A percentile compares a stretch with the other conserved stretches of the same genome.
Evolutionary conservation across 2,329 filamentous ascomycete genomes (phyloP).

Genomic region (Neonectria neomacrospora): DNA sequence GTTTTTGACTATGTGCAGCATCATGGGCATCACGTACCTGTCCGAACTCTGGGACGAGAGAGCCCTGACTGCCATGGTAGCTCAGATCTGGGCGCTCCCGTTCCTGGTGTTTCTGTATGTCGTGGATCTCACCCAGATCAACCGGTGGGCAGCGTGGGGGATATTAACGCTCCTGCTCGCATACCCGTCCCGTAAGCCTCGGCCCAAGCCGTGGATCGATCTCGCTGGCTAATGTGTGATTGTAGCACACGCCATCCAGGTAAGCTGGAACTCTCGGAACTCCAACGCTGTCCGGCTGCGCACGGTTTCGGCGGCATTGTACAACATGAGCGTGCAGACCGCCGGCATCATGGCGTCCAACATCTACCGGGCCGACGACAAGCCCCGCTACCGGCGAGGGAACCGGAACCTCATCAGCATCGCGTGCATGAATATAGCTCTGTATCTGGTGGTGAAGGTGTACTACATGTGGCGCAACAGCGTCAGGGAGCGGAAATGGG

Average conservation of each 20-base stretch:
- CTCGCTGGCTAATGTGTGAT: conserved; percentile 4
- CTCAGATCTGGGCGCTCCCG: conserved; percentile 50
- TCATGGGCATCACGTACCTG: conserved; percentile 44
- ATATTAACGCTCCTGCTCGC: conserved; percentile 47
- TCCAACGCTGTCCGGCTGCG: conserved; percentile 70
- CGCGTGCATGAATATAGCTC: conserved; percentile 37
- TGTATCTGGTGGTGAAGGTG: conserved; percentile 55
- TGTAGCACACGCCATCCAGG: conserved; percentile 58
- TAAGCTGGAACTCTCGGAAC: conserved; percentile 64
- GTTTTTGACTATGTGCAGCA: conserved; percentile 26
- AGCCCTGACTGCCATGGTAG: conserved; percentile 45
- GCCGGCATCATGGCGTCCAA: conserved; percentile 58
- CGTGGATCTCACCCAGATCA: conserved; percentile 43
- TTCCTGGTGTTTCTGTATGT: conserved; percentile 47
- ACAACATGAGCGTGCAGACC: conserved; percentile 57
- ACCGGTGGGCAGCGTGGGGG: conserved; percentile 47
- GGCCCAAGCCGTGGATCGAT: background rate
- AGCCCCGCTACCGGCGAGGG: conserved; percentile 55
- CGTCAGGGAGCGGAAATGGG: conserved; percentile 23
- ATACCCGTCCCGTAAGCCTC: conserved; percentile 45
- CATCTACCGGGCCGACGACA: conserved; percentile 60
- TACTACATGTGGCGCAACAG: conserved; percentile 55
- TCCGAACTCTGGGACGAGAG: conserved; percentile 47
- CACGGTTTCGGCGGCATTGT: conserved; percentile 68
- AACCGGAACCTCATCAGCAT: conserved; percentile 52